These are phyloP conservation scores for Chondrus crispus DNA, from an alignment of 23 red algal species.

Conservation along the genomic window DNA sequence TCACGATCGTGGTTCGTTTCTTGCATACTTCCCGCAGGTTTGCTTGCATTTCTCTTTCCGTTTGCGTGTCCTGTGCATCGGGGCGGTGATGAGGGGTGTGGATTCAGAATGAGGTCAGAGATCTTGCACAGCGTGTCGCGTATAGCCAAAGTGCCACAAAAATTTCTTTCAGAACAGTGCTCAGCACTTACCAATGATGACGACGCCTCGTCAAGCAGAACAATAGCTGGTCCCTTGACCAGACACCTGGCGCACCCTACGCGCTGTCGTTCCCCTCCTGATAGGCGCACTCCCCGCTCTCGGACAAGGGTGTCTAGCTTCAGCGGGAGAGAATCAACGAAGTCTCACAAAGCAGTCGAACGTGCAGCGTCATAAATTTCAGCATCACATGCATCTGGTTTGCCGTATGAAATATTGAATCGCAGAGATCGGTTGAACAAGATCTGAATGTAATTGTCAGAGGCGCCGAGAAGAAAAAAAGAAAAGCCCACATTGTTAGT, in stretches of 20 bases:
- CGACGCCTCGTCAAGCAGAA: constrained; percentile 90
- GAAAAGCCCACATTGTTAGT: no score
- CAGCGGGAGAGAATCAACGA: constrained; percentile 70
- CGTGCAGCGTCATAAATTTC: constrained; percentile 62
- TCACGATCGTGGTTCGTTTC: constrained; percentile 86
- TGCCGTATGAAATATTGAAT: constrained; percentile 92
- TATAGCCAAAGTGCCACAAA: no score
- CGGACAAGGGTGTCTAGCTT: constrained; percentile 89
- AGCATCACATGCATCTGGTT: constrained; percentile 40
- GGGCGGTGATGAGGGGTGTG: no score
- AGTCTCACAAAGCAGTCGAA: constrained; percentile 60
- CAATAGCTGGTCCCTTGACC: constrained; percentile 68
- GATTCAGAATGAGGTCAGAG: no score
- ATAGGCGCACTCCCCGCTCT: constrained; percentile 74
- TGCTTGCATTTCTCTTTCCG: constrained; percentile 83
- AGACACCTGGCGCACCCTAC: constrained; percentile 82
- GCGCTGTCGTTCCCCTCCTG: constrained; percentile 93
- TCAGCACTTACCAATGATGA: constrained; percentile 60
- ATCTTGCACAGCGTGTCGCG: no score
- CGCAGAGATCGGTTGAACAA: constrained; percentile 85
- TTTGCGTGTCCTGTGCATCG: constrained; percentile 65
- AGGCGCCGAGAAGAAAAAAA: not conserved
- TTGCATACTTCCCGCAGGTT: constrained; percentile 65
- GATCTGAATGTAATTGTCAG: constrained; percentile 60
- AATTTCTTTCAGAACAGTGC: not conserved